Evolutionary conservation across 1,284 basidiomycete genomes (phyloP).

Genomic region (Papiliotrema terrestris): DNA sequence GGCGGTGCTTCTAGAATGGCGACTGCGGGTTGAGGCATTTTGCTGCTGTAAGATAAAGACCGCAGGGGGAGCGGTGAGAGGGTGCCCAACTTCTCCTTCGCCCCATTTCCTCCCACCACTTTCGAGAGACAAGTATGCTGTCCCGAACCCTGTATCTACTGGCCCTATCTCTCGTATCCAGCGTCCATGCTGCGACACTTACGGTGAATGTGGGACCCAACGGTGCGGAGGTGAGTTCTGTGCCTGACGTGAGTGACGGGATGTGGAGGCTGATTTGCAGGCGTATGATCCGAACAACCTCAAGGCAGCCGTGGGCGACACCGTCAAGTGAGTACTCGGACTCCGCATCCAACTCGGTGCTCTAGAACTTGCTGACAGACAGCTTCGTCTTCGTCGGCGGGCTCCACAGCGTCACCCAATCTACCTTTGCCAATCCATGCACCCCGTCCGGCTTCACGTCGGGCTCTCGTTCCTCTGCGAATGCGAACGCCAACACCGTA

Average conservation of each 20-base stretch:
- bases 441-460: slow-evolving; percentile 53
- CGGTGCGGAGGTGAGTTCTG: not conserved
- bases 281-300: slow-evolving; percentile 6
- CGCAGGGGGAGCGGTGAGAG: no score
- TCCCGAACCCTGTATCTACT: no score
- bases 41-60: no score
- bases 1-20: no score
- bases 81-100: no score
- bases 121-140: no score
- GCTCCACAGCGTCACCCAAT: slow-evolving; percentile 60
- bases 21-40: no score
- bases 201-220: not conserved
- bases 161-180: no score
- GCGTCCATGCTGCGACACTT: no score
- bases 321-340: slow-evolving; percentile 7
- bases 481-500: slow-evolving; percentile 42
- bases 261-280: not conserved
- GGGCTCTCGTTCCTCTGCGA: slow-evolving; percentile 56
- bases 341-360: not conserved
- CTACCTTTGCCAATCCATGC: slow-evolving; percentile 59
- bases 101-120: no score
- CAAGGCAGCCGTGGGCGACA: slow-evolving; percentile 10
- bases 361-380: not conserved
- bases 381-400: slow-evolving; percentile 40
- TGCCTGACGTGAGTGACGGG: not conserved